Evolutionary conservation across 2,329 filamentous ascomycete species (phyloP).

Genomic region (Xylaria digitata): DNA sequence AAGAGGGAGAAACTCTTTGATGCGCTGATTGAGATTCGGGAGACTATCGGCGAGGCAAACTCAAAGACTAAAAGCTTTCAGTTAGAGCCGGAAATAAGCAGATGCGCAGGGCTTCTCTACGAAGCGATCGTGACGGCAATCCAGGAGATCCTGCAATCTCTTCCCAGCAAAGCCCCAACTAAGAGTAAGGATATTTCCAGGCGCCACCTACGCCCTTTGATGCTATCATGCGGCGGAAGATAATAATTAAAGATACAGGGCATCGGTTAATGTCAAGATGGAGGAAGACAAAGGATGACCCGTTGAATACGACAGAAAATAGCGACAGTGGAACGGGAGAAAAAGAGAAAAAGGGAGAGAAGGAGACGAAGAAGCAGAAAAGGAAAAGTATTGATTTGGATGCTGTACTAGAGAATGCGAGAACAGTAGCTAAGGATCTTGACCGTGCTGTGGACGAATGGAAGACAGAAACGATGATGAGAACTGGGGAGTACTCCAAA

Average conservation of each 20-base stretch:
- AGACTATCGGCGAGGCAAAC: conserved; percentile 13
- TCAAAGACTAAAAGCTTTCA: conserved; percentile 14
- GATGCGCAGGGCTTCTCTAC: conserved; percentile 6
- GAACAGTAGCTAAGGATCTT: conserved; percentile 7
- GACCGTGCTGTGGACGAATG: conserved; percentile 10
- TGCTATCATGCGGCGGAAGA: neutral
- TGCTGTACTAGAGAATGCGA: conserved; percentile 5
- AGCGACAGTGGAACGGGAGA: neutral
- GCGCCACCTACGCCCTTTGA: neutral
- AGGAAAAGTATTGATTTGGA: conserved; percentile 10
- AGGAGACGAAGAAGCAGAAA: conserved; percentile 1
- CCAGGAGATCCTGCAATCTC: conserved; percentile 10
- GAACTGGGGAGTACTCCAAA: conserved; percentile 11
- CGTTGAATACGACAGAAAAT: neutral
- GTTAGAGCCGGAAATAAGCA: conserved; percentile 6
- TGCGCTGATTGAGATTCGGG: conserved; percentile 13
- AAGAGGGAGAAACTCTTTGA: conserved; percentile 6
- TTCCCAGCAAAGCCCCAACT: neutral
- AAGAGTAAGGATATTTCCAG: neutral
- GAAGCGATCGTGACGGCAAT: conserved; percentile 11
- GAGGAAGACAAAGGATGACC: neutral
- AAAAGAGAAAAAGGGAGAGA: neutral
- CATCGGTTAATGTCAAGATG: conserved; percentile 8
- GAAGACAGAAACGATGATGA: conserved; percentile 3
- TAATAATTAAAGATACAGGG: conserved; percentile 1